Percentiles rank a stretch among this genome's conserved stretches.
These are phyloP conservation scores for Mortierella sp. DNA, from an alignment of 371 early-diverging fungal genomes.

Conservation along the genomic window DNA sequence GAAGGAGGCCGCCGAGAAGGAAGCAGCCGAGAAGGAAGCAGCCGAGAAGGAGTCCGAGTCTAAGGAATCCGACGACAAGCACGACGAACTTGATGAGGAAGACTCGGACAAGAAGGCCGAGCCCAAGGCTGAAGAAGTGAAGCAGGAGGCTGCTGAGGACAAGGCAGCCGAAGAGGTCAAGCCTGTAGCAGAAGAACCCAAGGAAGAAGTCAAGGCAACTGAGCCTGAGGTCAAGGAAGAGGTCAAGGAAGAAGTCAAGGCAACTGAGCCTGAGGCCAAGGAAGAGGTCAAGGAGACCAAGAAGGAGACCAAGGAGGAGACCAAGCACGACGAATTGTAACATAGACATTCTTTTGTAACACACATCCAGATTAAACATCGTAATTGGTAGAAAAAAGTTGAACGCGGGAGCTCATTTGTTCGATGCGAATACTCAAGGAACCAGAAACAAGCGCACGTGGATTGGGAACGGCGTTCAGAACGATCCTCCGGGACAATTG, in stretches of 20 bases:
- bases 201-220: slow-evolving; percentile 11
- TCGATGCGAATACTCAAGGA: too few relatives aligned
- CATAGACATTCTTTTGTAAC: slow-evolving; percentile 8
- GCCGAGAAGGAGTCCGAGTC: slow-evolving; percentile 47
- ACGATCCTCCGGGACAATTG: too few relatives aligned
- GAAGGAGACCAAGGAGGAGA: slow-evolving; percentile 23
- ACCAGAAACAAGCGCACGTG: too few relatives aligned
- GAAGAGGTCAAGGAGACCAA: slow-evolving; percentile 15
- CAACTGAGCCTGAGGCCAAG: not conserved
- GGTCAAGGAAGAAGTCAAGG: slow-evolving; percentile 8
- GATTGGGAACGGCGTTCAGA: too few relatives aligned
- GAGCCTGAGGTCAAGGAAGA: slow-evolving; percentile 9
- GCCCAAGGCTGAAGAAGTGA: slow-evolving; percentile 11
- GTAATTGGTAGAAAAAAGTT: too few relatives aligned
- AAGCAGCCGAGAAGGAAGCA: slow-evolving; percentile 43
- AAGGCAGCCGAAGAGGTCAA: slow-evolving; percentile 8
- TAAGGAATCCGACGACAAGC: slow-evolving; percentile 15
- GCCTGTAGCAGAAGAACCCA: not conserved
- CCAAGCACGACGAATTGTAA: slow-evolving; percentile 52
- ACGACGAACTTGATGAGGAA: slow-evolving; percentile 17
- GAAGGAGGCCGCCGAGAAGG: slow-evolving; percentile 47
- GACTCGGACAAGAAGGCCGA: slow-evolving; percentile 10
- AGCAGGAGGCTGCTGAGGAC: not conserved
- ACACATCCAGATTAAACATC: too few relatives aligned
- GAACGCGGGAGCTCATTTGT: too few relatives aligned